These are phyloP conservation scores for Blastocystis sp. DNA, from an alignment of 352 stramenopile species.

Conservation along the genomic window DNA sequence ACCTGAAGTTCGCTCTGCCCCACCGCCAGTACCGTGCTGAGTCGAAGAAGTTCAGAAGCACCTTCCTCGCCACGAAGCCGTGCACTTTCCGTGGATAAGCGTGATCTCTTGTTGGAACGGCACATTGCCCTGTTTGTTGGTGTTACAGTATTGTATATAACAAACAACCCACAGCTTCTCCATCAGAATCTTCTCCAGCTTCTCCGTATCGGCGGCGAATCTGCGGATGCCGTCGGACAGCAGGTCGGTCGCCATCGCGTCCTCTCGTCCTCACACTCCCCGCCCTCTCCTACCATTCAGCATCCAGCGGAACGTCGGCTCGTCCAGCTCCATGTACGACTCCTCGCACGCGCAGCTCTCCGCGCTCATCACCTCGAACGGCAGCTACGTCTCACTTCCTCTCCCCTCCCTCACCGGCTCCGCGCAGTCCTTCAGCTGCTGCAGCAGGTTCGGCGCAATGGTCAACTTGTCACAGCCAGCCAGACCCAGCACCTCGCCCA, in stretches of 20 bases:
- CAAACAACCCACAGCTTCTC: slow-evolving; percentile 69
- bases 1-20: slow-evolving; percentile 54
- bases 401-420: slow-evolving; percentile 57
- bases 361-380: slow-evolving; percentile 48
- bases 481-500: slow-evolving; percentile 88
- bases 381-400: slow-evolving; percentile 48
- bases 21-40: slow-evolving; percentile 49
- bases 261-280: slow-evolving; percentile 63
- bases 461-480: slow-evolving; percentile 91
- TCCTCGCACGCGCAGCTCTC: slow-evolving; percentile 64
- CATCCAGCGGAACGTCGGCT: slow-evolving; percentile 90
- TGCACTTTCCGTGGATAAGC: slow-evolving; percentile 51
- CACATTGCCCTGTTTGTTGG: slow-evolving; percentile 16
- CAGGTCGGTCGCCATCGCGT: slow-evolving; percentile 91
- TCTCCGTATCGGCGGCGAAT: slow-evolving; percentile 89
- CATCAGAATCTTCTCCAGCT: slow-evolving; percentile 93
- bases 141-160: too few relatives aligned
- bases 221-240: slow-evolving; percentile 88
- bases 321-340: slow-evolving; percentile 70
- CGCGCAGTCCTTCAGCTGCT: slow-evolving; percentile 74
- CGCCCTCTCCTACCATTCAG: slow-evolving; percentile 71
- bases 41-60: slow-evolving; percentile 50
- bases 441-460: slow-evolving; percentile 84
- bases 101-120: not conserved
- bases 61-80: slow-evolving; percentile 51